phyloP scores from a whole-genome alignment of 1,284 basidiomycete species.

The Tylopilus sp. region DNA sequence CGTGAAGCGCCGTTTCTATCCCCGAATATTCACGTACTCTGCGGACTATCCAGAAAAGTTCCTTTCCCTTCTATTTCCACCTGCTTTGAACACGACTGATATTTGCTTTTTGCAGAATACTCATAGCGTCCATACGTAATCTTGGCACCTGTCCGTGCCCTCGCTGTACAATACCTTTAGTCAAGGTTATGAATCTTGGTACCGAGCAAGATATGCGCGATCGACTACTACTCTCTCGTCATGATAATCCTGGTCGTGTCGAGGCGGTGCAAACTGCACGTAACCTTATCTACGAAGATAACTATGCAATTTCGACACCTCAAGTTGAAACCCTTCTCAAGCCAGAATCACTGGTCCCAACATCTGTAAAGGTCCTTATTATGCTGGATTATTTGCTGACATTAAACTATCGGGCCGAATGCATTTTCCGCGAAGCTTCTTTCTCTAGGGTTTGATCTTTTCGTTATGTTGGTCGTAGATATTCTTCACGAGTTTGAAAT shows the following conservation, averaged over 20 bases:
- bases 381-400: too few species aligned
- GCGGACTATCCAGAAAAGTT: too few species aligned
- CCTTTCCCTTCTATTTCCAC: too few species aligned
- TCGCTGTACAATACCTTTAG: slow-evolving; percentile 28
- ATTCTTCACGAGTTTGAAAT: slow-evolving; percentile 40
- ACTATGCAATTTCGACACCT: background rate
- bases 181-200: slow-evolving; percentile 22
- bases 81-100: too few species aligned
- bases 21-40: too few species aligned
- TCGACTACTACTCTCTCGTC: slow-evolving; percentile 23
- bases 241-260: slow-evolving; percentile 33
- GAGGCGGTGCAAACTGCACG: slow-evolving; percentile 33
- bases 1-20: too few species aligned
- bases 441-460: slow-evolving; percentile 14
- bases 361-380: slow-evolving; percentile 1
- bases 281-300: slow-evolving; percentile 33
- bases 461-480: slow-evolving; percentile 26
- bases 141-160: slow-evolving; percentile 25
- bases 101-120: too few species aligned
- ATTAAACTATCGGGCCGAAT: slow-evolving; percentile 11
- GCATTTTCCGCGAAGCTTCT: slow-evolving; percentile 13
- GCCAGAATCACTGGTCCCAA: background rate
- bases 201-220: background rate
- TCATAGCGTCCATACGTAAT: background rate
- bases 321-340: slow-evolving; percentile 5